Evolutionary conservation across 1,284 basidiomycete genomes (phyloP).

Genomic region (Farysia itapuensis): DNA sequence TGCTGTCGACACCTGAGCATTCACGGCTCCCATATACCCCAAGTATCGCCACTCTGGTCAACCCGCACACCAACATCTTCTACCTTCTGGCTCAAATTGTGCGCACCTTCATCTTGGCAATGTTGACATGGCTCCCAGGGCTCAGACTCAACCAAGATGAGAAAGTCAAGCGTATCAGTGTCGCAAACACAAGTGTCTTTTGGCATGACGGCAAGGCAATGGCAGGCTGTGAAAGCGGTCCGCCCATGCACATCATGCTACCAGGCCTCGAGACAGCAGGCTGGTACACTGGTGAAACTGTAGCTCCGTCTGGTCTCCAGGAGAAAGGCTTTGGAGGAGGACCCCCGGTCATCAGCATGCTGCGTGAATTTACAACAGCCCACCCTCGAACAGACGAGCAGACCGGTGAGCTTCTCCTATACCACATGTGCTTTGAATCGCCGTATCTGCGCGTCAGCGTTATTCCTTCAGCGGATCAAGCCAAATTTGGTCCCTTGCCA

Average conservation of each 20-base stretch:
- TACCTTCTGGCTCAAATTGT: constrained; percentile 61
- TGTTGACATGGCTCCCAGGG: constrained; percentile 55
- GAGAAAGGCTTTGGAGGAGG: constrained; percentile 27
- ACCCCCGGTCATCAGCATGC: constrained; percentile 41
- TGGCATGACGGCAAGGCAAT: constrained; percentile 62
- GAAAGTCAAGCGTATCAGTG: constrained; percentile 48
- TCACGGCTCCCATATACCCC: constrained; percentile 60
- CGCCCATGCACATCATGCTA: constrained; percentile 62
- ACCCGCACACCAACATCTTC: constrained; percentile 61
- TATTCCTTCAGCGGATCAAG: constrained; percentile 49
- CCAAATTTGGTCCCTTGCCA: not conserved
- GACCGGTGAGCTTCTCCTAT: constrained; percentile 63
- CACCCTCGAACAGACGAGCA: constrained; percentile 63
- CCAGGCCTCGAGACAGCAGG: constrained; percentile 63
- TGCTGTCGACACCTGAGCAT: constrained; percentile 48
- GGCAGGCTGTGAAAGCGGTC: constrained; percentile 64
- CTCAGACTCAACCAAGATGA: constrained; percentile 17
- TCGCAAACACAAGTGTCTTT: constrained; percentile 63
- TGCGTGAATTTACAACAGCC: constrained; percentile 64
- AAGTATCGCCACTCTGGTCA: constrained; percentile 63
- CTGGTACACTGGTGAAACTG: constrained; percentile 59
- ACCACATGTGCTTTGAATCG: constrained; percentile 62
- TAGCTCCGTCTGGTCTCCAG: constrained; percentile 3
- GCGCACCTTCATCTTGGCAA: constrained; percentile 54
- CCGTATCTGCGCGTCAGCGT: constrained; percentile 63